Percentiles rank a stretch among this genome's conserved stretches.
Evolutionary conservation across 2,329 filamentous ascomycete genomes (phyloP).

Genomic region (Zymoseptoria ardabiliae): DNA sequence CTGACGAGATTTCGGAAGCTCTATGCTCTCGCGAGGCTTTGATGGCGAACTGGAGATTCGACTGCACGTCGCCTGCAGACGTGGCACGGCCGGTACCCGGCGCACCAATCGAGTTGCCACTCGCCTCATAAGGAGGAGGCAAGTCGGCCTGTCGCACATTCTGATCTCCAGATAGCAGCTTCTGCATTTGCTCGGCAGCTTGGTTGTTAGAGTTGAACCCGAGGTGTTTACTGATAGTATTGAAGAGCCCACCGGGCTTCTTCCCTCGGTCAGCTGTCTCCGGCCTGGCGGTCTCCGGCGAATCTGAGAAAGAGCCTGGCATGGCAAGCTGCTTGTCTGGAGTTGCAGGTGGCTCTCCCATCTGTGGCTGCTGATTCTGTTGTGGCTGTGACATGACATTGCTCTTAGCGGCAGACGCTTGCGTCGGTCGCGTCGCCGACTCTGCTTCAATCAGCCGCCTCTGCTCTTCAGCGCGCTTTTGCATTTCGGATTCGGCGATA

Average conservation of each 20-base stretch:
- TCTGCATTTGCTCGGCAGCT: slow-evolving; percentile 30
- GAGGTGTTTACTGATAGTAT: slow-evolving; percentile 54
- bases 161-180: slow-evolving; percentile 16
- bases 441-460: slow-evolving; percentile 38
- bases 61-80: slow-evolving; percentile 47
- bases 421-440: slow-evolving; percentile 8
- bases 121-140: slow-evolving; percentile 28
- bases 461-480: slow-evolving; percentile 54
- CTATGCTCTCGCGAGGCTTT: slow-evolving; percentile 70
- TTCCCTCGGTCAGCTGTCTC: slow-evolving; percentile 23
- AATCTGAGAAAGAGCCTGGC: slow-evolving; percentile 66
- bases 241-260: slow-evolving; percentile 55
- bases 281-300: slow-evolving; percentile 42
- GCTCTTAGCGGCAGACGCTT: slow-evolving; percentile 10
- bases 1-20: slow-evolving; percentile 63
- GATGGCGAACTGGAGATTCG: slow-evolving; percentile 71
- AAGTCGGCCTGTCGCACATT: slow-evolving; percentile 12
- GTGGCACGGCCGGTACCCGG: slow-evolving; percentile 31
- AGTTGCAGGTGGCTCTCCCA: neutral
- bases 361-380: neutral
- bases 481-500: slow-evolving; percentile 75
- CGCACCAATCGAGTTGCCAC: slow-evolving; percentile 7
- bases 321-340: slow-evolving; percentile 42
- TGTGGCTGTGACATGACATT: neutral
- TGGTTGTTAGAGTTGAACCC: slow-evolving; percentile 38